phyloP scores from a whole-genome alignment of 352 stramenopile genomes.

The Elongisporangium anandrum region DNA sequence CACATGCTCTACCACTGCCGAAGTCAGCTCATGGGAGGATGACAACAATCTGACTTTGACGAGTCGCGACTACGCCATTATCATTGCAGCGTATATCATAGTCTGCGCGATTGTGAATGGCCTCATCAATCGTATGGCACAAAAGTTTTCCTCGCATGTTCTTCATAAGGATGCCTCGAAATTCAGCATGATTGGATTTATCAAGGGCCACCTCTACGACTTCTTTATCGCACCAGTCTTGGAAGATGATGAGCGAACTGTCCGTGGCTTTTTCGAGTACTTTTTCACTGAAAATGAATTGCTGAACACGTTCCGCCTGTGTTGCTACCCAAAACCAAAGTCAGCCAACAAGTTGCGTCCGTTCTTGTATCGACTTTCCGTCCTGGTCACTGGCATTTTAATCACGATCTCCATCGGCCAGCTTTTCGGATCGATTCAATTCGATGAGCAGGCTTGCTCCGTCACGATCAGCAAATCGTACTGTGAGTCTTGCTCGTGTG shows the following conservation, averaged over 20 bases:
- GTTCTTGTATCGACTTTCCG: neutral
- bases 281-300: neutral
- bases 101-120: no score
- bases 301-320: neutral
- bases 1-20: no score
- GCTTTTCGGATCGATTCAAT: neutral
- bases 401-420: neutral
- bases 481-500: no score
- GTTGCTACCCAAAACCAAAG: neutral
- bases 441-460: neutral
- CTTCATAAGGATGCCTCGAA: neutral
- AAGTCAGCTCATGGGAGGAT: no score
- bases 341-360: neutral
- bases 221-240: neutral
- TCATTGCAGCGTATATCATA: no score
- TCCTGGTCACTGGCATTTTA: neutral
- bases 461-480: neutral
- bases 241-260: neutral
- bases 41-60: no score
- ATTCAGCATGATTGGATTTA: no score
- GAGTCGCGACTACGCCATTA: no score
- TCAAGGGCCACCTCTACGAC: neutral
- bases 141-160: neutral
- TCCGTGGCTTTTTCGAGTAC: neutral
- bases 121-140: no score